A percentile compares a stretch with the other conserved stretches of the same genome.
phyloP scores from a whole-genome alignment of 805 yeast genomes.

The Lachancea sp. region DNA sequence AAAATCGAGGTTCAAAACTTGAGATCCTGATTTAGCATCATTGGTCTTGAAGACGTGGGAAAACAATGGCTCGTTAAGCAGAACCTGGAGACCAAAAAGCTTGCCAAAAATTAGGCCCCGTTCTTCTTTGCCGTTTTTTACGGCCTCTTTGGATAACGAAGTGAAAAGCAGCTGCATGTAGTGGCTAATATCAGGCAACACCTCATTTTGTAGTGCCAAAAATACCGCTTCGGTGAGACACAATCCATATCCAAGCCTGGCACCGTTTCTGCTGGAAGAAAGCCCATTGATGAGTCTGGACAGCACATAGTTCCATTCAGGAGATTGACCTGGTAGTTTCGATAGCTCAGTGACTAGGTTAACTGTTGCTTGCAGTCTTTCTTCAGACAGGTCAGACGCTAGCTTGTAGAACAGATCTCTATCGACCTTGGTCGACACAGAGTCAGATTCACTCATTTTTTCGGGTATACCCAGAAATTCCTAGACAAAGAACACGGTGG shows the following conservation, averaged over 20 bases:
- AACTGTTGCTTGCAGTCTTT: conserved; percentile 68
- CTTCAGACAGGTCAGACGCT: conserved; percentile 69
- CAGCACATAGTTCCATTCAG: conserved; percentile 79
- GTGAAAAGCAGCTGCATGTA: conserved; percentile 20
- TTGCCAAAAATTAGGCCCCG: conserved; percentile 76
- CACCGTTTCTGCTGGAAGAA: conserved; percentile 73
- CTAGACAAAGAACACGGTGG: neutral
- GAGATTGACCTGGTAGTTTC: conserved; percentile 33
- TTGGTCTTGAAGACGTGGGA: conserved; percentile 17
- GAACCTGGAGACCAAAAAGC: conserved; percentile 74
- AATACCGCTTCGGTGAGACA: conserved; percentile 66
- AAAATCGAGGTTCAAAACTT: conserved; percentile 22
- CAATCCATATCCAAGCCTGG: conserved; percentile 82
- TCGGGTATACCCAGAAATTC: neutral
- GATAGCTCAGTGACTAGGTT: conserved; percentile 55
- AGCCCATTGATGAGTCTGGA: conserved; percentile 75
- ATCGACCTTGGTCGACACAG: conserved; percentile 36
- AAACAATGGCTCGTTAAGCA: conserved; percentile 49
- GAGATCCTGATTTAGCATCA: neutral
- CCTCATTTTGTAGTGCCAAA: conserved; percentile 29
- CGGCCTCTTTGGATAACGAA: conserved; percentile 36
- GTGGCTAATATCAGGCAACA: conserved; percentile 14
- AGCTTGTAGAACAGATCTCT: conserved; percentile 71
- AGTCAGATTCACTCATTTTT: neutral
- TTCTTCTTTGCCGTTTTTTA: conserved; percentile 71